Conservation (phyloP, 2,329 filamentous ascomycete genomes). For the Fusarium praegraminearum region DNA sequence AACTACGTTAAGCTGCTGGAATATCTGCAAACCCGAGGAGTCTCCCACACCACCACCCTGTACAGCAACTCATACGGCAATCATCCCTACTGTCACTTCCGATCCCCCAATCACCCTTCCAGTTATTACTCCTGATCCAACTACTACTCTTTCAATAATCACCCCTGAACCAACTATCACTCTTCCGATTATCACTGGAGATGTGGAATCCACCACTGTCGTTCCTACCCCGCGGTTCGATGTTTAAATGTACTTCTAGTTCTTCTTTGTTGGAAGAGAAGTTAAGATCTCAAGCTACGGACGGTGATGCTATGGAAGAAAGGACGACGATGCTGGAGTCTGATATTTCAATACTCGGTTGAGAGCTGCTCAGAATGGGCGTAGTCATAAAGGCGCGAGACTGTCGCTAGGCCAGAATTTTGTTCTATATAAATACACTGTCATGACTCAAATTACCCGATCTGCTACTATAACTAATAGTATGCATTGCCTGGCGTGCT, state of each 20-base stretch:
- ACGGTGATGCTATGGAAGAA: neutral
- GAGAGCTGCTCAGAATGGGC: neutral
- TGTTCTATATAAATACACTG: neutral
- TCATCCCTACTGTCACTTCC: neutral
- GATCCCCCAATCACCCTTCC: conserved; percentile 1
- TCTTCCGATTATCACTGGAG: neutral
- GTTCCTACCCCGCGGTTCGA: neutral
- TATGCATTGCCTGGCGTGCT: conserved; percentile 54
- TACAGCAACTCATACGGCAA: conserved; percentile 36
- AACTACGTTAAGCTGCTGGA: conserved; percentile 47
- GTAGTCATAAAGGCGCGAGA: neutral
- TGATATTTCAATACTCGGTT: neutral
- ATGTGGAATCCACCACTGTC: neutral
- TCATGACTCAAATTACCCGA: too few species aligned
- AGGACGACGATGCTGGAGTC: neutral
- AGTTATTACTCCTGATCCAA: conserved; percentile 2
- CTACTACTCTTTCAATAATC: neutral
- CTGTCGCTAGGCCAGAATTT: neutral
- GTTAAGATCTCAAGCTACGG: neutral
- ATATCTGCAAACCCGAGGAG: conserved; percentile 45
- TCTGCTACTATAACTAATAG: conserved; percentile 48
- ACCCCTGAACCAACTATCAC: conserved; percentile 12
- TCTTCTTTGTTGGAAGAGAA: neutral
- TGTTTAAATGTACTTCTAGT: neutral
- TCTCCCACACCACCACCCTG: conserved; percentile 42